Evolutionary conservation across 139 green algal genomes (phyloP).

Genomic region (Chlamydomonas incerta): DNA sequence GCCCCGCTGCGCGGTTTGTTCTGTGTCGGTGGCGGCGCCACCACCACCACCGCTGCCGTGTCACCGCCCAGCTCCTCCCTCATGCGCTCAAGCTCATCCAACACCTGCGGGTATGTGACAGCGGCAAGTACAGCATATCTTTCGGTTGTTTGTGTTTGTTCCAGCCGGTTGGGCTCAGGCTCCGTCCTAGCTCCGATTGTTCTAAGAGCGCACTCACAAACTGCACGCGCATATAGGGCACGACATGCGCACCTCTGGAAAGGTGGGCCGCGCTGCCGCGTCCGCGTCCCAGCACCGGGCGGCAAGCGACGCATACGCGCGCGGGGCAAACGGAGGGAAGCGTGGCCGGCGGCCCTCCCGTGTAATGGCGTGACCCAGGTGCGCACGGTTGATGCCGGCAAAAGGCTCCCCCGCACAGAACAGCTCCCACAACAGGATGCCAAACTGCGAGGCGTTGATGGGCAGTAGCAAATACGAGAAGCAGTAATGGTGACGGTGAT

Average conservation of each 20-base stretch:
- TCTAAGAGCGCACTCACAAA: no score
- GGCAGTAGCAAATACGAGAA: no score
- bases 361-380: not conserved
- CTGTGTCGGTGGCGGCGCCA: not conserved
- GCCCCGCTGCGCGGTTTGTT: conserved; percentile 33
- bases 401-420: conserved; percentile 3
- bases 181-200: no score
- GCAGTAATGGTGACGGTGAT: no score
- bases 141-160: no score
- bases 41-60: conserved; percentile 11
- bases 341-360: not conserved
- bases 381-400: not conserved
- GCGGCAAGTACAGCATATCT: no score
- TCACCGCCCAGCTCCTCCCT: conserved; percentile 20
- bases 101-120: conserved; percentile 13
- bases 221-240: no score
- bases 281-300: conserved; percentile 50
- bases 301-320: not conserved
- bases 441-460: not conserved
- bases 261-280: conserved; percentile 24
- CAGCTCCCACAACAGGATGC: conserved; percentile 61
- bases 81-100: conserved; percentile 32
- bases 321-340: conserved; percentile 23
- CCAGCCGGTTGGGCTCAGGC: no score
- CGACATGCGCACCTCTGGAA: no score